Base-by-base conservation (phyloP, 371 early-diverging fungal species). In the Encephalitozoon hellem region DNA sequence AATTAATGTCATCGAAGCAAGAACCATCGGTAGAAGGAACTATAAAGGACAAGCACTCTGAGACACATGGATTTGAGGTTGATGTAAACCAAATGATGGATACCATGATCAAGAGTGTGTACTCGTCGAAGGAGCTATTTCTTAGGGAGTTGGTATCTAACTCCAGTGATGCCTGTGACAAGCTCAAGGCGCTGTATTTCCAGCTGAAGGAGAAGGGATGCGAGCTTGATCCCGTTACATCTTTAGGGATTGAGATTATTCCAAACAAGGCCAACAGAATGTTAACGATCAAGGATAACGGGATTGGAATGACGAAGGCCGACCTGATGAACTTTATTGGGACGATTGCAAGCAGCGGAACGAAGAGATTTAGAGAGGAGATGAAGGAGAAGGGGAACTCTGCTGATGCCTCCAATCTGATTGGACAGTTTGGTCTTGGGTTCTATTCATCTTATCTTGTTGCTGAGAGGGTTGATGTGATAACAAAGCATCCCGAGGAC, bases 361-460 rank as follows among this genome's bases (percentile, higher is more conserved):
- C 94, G 84, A 91, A 91, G 87, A 89, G 90, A 66, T 93, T 93
- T 85, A 92, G 91, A 90, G 93, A 93, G 88, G 89, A 89, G 52
- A 86, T 87, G 88, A 63, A 87, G 86, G 66, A 76, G 30, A 63
- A 15, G 11, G 83, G 85, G 86, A 54, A 72, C 2, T 38, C 39
- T 23, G 54, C 42, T 0, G 76, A 81, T 47, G 91, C 91, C 83
- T 90, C 89, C 75, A 88, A 90, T 80, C 89, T 95, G 89, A 95
- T 95, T 86, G 95, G 94, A 78, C 95, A 94, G 87, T 95, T 95
- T 86, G 95, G 95, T 90, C 92, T 95, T 75, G 95, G 95, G 84
- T 94, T 95, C 91, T 95, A 94, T 89, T 92, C 93, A 64, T 91
- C 92, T 67, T 95, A 93, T 88, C 87, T 95, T 65, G 92, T 94